phyloP scores from a whole-genome alignment of 345 rosid species.

The Cardamine resedifolia region DNA sequence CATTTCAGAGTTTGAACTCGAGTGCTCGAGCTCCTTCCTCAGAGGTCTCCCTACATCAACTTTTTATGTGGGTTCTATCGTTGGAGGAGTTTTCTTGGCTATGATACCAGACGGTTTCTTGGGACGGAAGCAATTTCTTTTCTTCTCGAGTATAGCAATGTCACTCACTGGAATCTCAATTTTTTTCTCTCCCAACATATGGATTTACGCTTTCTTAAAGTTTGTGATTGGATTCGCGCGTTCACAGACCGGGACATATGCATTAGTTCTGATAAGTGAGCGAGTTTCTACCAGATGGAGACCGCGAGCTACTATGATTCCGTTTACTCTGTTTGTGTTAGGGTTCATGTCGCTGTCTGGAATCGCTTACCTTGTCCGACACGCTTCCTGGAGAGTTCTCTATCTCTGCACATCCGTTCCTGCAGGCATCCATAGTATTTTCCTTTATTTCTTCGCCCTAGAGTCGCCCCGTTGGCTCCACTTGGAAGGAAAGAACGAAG shows the following conservation, averaged over 20 bases:
- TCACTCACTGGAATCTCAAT: conserved; percentile 38
- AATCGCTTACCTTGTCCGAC: conserved; percentile 41
- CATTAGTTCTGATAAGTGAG: conserved; percentile 43
- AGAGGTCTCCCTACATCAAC: conserved; percentile 54
- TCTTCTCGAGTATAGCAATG: conserved; percentile 39
- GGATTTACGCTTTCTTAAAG: conserved; percentile 41
- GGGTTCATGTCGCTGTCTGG: conserved; percentile 55
- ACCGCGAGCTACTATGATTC: conserved; percentile 45
- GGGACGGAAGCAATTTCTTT: conserved; percentile 46
- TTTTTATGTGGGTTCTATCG: conserved; percentile 47
- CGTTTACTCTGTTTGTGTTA: conserved; percentile 46
- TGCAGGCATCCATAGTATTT: conserved; percentile 31
- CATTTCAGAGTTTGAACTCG: conserved; percentile 57
- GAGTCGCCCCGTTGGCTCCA: conserved; percentile 66
- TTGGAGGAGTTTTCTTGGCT: conserved; percentile 40
- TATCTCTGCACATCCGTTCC: conserved; percentile 52
- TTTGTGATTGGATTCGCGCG: conserved; percentile 40
- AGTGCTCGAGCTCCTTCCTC: conserved; percentile 46
- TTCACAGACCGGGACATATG: conserved; percentile 45
- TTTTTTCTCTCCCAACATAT: conserved; percentile 37
- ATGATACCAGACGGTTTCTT: conserved; percentile 38
- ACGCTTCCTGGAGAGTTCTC: conserved; percentile 51
- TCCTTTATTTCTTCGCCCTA: conserved; percentile 33
- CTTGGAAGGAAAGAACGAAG: conserved; percentile 43
- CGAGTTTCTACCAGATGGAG: conserved; percentile 46